These are phyloP conservation scores for Nevesoporus exiguus DNA, from an alignment of 768 basidiomycete genomes.

Conservation along the genomic window DNA sequence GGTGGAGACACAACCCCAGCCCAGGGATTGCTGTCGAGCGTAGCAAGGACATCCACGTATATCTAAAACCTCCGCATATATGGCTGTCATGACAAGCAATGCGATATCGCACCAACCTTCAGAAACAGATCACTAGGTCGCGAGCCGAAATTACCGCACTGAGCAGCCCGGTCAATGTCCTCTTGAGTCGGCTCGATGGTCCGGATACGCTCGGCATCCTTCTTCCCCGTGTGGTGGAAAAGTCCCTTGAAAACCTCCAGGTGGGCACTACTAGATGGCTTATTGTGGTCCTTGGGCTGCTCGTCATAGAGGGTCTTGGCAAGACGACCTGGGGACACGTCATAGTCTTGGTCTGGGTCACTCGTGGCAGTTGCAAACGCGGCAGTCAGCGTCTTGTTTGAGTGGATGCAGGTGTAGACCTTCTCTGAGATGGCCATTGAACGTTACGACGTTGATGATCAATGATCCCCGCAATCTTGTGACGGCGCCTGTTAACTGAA, in stretches of 20 bases:
- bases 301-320: constrained; percentile 38
- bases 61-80: constrained; percentile 37
- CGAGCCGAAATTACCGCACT: constrained; percentile 51
- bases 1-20: constrained; percentile 59
- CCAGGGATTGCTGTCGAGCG: constrained; percentile 52
- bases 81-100: not conserved
- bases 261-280: constrained; percentile 15
- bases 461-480: not conserved
- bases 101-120: constrained; percentile 38
- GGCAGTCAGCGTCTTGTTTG: constrained; percentile 38
- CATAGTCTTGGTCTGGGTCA: constrained; percentile 9
- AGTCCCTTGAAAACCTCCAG: constrained; percentile 18
- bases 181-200: constrained; percentile 31
- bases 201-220: constrained; percentile 19
- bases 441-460: not conserved
- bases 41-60: constrained; percentile 58
- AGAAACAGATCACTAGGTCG: constrained; percentile 59
- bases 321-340: constrained; percentile 33
- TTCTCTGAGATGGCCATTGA: constrained; percentile 30
- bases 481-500: too few species aligned
- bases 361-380: constrained; percentile 38
- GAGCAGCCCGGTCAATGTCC: constrained; percentile 45
- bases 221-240: constrained; percentile 17
- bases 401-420: constrained; percentile 32
- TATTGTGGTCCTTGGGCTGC: constrained; percentile 26